Evolutionary conservation across 2,329 filamentous ascomycete genomes (phyloP).

Genomic region (Bipolaris zeicola): DNA sequence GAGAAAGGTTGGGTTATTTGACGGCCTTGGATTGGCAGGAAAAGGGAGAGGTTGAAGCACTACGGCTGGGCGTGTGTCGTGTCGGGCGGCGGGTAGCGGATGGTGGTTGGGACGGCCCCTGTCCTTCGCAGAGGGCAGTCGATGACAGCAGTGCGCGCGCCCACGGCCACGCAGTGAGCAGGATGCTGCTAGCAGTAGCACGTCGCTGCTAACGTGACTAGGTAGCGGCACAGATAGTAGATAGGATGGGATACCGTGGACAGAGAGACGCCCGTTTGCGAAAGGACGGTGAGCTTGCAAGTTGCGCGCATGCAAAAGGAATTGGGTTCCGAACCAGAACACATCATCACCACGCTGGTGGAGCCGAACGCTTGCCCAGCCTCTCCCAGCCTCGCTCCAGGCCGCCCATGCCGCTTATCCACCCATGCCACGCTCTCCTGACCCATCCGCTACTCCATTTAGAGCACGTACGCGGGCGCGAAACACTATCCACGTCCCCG

Average conservation of each 20-base stretch:
- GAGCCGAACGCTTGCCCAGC: slow-evolving; percentile 8
- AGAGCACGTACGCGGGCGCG: background rate
- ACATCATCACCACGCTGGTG: slow-evolving; percentile 4
- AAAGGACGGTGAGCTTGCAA: background rate
- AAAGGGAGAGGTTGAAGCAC: slow-evolving; percentile 22
- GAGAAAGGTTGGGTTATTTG: slow-evolving; percentile 21
- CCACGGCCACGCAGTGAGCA: background rate
- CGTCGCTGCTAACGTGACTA: too few species aligned
- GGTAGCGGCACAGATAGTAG: too few species aligned
- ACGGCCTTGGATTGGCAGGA: slow-evolving; percentile 19
- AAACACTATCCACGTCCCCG: background rate
- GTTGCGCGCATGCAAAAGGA: background rate
- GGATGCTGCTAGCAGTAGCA: too few species aligned
- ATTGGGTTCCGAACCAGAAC: slow-evolving; percentile 4
- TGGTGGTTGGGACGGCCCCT: slow-evolving; percentile 25
- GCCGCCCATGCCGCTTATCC: background rate
- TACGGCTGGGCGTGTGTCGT: slow-evolving; percentile 3
- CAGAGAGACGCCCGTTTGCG: too few species aligned
- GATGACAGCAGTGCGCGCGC: slow-evolving; percentile 1
- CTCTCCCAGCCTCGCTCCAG: slow-evolving; percentile 10
- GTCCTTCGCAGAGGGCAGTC: slow-evolving; percentile 4
- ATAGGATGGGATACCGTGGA: too few species aligned
- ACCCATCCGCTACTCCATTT: slow-evolving; percentile 1
- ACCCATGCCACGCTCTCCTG: background rate
- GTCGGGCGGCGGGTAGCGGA: slow-evolving; percentile 8